phyloP scores from a whole-genome alignment of 768 basidiomycete genomes.

The Boletellus emodensis region DNA sequence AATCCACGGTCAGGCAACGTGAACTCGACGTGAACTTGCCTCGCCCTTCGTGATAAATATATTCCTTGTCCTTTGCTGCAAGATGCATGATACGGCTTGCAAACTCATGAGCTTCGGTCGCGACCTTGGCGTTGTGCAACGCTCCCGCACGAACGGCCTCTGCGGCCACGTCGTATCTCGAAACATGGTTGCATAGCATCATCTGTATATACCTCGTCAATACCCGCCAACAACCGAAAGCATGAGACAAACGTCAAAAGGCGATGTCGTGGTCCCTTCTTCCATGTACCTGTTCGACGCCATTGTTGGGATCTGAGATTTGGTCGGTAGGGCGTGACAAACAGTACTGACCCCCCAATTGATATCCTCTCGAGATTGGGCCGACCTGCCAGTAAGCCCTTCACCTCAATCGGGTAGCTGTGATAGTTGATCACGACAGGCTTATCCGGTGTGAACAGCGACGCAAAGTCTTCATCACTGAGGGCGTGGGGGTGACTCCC shows the following conservation, averaged over 20 bases:
- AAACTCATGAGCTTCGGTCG: slow-evolving; percentile 54
- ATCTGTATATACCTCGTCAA: slow-evolving; percentile 40
- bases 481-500: slow-evolving; percentile 78
- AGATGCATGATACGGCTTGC: slow-evolving; percentile 59
- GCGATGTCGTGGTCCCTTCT: slow-evolving; percentile 78
- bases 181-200: slow-evolving; percentile 70
- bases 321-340: slow-evolving; percentile 1
- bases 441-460: slow-evolving; percentile 68
- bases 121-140: slow-evolving; percentile 47
- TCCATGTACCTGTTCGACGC: slow-evolving; percentile 45
- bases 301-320: background rate
- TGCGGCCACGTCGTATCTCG: slow-evolving; percentile 62
- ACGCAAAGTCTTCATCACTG: slow-evolving; percentile 53
- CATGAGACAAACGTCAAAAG: slow-evolving; percentile 56
- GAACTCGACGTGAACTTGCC: slow-evolving; percentile 32
- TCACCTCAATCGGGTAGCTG: slow-evolving; percentile 71
- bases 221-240: background rate
- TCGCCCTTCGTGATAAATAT: slow-evolving; percentile 55
- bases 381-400: slow-evolving; percentile 60
- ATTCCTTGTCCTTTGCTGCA: slow-evolving; percentile 56
- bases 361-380: slow-evolving; percentile 45
- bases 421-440: slow-evolving; percentile 82
- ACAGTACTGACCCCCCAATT: slow-evolving; percentile 43
- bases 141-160: slow-evolving; percentile 58
- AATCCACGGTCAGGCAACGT: background rate